Conservation (phyloP, 129 eudicot genomes). For the Daucus carota region DH1_v3.0 NC_030384.2:42353501-42354000, state of each 20-base stretch:
- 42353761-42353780: background rate
- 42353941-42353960: conserved; percentile 89
- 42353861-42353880: background rate
- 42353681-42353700: background rate
- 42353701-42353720: background rate
- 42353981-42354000: conserved; percentile 78
- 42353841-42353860: background rate
- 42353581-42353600: background rate
- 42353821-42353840: background rate
- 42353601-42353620: background rate
- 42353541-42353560: background rate
- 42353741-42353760: background rate
- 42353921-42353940: conserved; percentile 21
- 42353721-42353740: background rate
- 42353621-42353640: background rate
- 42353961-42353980: conserved; percentile 85
- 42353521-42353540: background rate
- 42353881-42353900: background rate
- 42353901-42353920: conserved; percentile 39
- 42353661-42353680: background rate
- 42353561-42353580: background rate
- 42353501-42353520: background rate
- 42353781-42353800: background rate
- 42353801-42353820: background rate
- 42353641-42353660: background rate